These are phyloP conservation scores for Lobosporangium transversale DNA, from an alignment of 192 early-diverging fungal genomes.

Conservation along the genomic window DNA sequence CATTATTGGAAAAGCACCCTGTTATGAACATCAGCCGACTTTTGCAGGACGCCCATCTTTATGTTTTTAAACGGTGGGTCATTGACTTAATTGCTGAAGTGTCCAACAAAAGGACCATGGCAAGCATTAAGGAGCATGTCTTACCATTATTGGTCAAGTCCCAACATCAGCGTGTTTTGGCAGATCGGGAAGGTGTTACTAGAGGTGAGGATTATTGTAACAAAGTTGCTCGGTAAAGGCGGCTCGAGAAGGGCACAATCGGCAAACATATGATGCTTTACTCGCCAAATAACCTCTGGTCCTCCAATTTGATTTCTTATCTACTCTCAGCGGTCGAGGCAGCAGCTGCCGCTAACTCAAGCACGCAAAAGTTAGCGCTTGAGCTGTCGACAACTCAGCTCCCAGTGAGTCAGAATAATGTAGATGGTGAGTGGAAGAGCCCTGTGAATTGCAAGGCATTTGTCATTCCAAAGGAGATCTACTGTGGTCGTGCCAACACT, in stretches of 20 bases:
- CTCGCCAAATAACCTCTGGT: too few relatives aligned
- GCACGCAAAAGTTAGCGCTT: slow-evolving; percentile 45
- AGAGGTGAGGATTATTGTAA: slow-evolving; percentile 71
- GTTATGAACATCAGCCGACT: slow-evolving; percentile 80
- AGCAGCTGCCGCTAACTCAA: slow-evolving; percentile 17
- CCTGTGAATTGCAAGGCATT: slow-evolving; percentile 64
- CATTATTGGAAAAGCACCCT: slow-evolving; percentile 80
- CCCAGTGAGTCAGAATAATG: slow-evolving; percentile 28
- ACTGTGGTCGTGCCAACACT: slow-evolving; percentile 86
- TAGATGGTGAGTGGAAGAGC: slow-evolving; percentile 56
- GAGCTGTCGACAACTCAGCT: slow-evolving; percentile 42
- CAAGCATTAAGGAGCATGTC: slow-evolving; percentile 85
- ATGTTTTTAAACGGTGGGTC: slow-evolving; percentile 94
- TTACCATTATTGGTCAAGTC: slow-evolving; percentile 87
- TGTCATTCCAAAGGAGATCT: slow-evolving; percentile 70
- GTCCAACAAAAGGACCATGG: slow-evolving; percentile 67
- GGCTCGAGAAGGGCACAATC: too few relatives aligned
- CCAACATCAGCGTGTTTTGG: slow-evolving; percentile 81
- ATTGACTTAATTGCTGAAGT: slow-evolving; percentile 75
- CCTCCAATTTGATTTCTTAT: too few relatives aligned
- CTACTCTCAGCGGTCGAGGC: slow-evolving; percentile 28
- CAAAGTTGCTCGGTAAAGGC: too few relatives aligned
- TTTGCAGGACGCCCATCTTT: slow-evolving; percentile 91
- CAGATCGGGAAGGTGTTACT: slow-evolving; percentile 70
- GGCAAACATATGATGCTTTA: too few relatives aligned